These are phyloP conservation scores for Dactylellina leptospora DNA, from an alignment of 2,329 filamentous ascomycete species.

Conservation along the genomic window DNA sequence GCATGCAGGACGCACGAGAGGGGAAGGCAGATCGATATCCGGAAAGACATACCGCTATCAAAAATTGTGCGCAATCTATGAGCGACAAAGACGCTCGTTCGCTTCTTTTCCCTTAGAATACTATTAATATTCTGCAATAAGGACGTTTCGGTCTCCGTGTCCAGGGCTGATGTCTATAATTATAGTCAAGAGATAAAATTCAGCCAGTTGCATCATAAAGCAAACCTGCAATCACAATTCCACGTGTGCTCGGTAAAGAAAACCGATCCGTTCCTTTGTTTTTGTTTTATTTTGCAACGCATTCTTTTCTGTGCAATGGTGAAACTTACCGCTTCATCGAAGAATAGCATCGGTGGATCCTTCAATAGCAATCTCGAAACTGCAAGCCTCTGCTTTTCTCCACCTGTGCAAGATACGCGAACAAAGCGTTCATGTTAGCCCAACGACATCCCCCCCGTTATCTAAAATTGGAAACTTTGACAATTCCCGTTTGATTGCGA, in stretches of 20 bases:
- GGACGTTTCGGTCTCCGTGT: conserved; percentile 92
- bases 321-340: conserved; percentile 78
- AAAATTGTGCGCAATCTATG: conserved; percentile 92
- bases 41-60: conserved; percentile 68
- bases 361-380: conserved; percentile 85
- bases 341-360: conserved; percentile 88
- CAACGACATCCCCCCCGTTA: conserved; percentile 7
- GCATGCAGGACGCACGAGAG: conserved; percentile 17
- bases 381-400: conserved; percentile 90
- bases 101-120: conserved; percentile 83
- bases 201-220: conserved; percentile 25
- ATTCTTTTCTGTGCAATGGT: conserved; percentile 53
- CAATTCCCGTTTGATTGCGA: background rate
- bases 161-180: conserved; percentile 77
- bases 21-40: conserved; percentile 20
- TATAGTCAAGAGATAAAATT: conserved; percentile 37
- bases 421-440: conserved; percentile 33
- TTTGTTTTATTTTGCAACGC: too few relatives aligned
- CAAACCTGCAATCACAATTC: conserved; percentile 7
- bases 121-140: conserved; percentile 91
- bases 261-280: background rate
- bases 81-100: conserved; percentile 94
- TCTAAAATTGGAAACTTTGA: conserved; percentile 29
- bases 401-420: conserved; percentile 62
- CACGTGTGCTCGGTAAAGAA: background rate